Percentiles rank a stretch among this genome's conserved stretches.
Evolutionary conservation across 2,329 filamentous ascomycete species (phyloP).

Genomic region (Monosporascus sp.): DNA sequence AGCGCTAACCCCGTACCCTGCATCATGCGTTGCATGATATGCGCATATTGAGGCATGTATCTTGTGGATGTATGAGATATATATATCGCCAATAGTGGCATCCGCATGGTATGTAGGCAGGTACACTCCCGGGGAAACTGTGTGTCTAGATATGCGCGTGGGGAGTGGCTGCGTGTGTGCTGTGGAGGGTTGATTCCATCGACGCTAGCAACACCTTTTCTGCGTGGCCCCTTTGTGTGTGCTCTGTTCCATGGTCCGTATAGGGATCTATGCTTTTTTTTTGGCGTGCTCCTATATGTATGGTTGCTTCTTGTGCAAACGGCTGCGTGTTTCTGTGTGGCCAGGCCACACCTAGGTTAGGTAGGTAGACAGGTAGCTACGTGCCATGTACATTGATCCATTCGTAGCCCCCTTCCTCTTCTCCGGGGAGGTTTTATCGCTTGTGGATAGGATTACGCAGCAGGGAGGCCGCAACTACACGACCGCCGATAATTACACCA

Average conservation of each 20-base stretch:
- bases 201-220: neutral
- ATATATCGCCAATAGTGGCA: too few relatives aligned
- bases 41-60: neutral
- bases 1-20: too few relatives aligned
- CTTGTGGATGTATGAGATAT: too few relatives aligned
- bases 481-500: neutral
- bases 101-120: too few relatives aligned
- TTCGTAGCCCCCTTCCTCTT: neutral
- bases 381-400: neutral
- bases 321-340: conserved; percentile 18
- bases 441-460: neutral
- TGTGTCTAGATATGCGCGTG: too few relatives aligned
- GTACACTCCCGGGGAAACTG: too few relatives aligned
- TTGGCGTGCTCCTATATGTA: too few relatives aligned
- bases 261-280: conserved; percentile 5
- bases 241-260: neutral
- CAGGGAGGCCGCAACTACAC: neutral
- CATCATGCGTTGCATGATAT: too few relatives aligned
- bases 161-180: conserved; percentile 11
- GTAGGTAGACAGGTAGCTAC: too few relatives aligned
- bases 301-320: conserved; percentile 23
- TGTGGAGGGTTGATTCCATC: conserved; percentile 7
- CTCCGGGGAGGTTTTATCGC: neutral
- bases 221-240: neutral
- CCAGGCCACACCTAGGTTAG: neutral